Percentiles rank a stretch among this genome's conserved stretches.
phyloP scores from a whole-genome alignment of 2,329 filamentous ascomycete genomes.

The Xylariaceae sp. region DNA sequence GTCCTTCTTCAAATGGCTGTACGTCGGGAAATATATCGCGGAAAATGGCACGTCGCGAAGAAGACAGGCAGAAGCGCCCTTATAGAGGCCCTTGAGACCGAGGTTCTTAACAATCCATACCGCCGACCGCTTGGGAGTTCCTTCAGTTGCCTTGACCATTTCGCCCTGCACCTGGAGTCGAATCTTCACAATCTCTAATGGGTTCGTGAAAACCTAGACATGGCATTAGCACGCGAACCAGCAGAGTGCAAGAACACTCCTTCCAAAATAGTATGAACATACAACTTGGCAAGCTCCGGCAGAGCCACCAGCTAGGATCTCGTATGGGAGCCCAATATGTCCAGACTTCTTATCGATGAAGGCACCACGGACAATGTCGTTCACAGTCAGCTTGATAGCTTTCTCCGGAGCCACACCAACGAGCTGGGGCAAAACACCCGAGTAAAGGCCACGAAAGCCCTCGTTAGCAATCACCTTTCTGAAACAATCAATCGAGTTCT shows the following conservation, averaged over 20 bases:
- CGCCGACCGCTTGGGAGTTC: slow-evolving; percentile 80
- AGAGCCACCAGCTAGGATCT: slow-evolving; percentile 81
- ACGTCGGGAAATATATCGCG: slow-evolving; percentile 97
- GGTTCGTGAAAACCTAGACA: slow-evolving; percentile 81
- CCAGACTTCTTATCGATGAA: slow-evolving; percentile 71
- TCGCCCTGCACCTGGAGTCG: slow-evolving; percentile 96
- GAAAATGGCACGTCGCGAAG: slow-evolving; percentile 97
- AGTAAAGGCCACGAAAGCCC: slow-evolving; percentile 84
- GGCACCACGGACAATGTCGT: slow-evolving; percentile 78
- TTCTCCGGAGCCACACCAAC: slow-evolving; percentile 99
- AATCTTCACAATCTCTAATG: slow-evolving; percentile 98
- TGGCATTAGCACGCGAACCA: slow-evolving; percentile 13
- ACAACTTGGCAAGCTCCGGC: slow-evolving; percentile 96
- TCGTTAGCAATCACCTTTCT: slow-evolving; percentile 91
- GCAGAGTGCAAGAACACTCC: not conserved
- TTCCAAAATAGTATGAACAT: slow-evolving; percentile 41
- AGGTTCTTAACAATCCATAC: slow-evolving; percentile 98
- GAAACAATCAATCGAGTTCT: slow-evolving; percentile 95
- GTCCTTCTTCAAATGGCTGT: slow-evolving; percentile 90
- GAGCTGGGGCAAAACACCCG: slow-evolving; percentile 88
- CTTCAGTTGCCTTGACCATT: slow-evolving; percentile 80
- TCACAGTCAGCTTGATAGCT: slow-evolving; percentile 98
- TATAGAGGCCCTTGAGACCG: slow-evolving; percentile 91
- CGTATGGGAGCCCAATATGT: slow-evolving; percentile 64
- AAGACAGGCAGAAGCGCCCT: slow-evolving; percentile 90